Conservation (phyloP, 257 asterid species). For the Nicotiana obtusifolia region DNA sequence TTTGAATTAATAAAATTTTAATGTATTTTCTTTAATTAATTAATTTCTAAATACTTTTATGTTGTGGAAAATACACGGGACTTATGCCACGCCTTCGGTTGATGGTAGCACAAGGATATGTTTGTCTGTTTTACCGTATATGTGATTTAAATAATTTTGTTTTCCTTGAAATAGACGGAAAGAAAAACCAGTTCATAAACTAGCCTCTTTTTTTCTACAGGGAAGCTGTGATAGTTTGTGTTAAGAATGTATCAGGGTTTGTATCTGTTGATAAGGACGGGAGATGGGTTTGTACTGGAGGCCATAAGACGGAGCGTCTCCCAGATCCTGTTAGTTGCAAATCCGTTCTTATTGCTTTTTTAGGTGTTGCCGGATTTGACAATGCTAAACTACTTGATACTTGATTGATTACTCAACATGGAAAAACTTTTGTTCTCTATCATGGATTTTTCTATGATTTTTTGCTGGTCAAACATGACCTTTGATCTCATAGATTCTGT, state of each 20-base stretch:
- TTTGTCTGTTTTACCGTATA: not conserved
- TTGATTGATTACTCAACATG: not conserved
- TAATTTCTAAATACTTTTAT: not conserved
- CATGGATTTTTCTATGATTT: not conserved
- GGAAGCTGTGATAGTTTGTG: slow-evolving; percentile 63
- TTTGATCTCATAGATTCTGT: not conserved
- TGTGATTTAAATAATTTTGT: not conserved
- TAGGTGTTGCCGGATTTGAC: not conserved
- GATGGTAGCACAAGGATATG: not conserved
- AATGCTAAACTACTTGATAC: not conserved
- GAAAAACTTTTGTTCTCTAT: not conserved
- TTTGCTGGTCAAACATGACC: not conserved
- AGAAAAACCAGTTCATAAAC: not conserved
- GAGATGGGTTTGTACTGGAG: slow-evolving; percentile 59
- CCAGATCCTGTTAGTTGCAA: slow-evolving; percentile 58
- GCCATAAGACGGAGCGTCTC: slow-evolving; percentile 38
- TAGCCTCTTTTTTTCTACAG: slow-evolving; percentile 28
- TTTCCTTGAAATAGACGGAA: not conserved
- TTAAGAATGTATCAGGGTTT: slow-evolving; percentile 55
- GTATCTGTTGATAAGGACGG: slow-evolving; percentile 67
- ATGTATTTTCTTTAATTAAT: not conserved
- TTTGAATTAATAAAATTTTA: not conserved
- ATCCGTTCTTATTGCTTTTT: not conserved
- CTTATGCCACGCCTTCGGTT: not conserved
- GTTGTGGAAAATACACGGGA: not conserved